Conservation (phyloP, 306 rosid genomes). For the Pyrus bretschneideri region DNA sequence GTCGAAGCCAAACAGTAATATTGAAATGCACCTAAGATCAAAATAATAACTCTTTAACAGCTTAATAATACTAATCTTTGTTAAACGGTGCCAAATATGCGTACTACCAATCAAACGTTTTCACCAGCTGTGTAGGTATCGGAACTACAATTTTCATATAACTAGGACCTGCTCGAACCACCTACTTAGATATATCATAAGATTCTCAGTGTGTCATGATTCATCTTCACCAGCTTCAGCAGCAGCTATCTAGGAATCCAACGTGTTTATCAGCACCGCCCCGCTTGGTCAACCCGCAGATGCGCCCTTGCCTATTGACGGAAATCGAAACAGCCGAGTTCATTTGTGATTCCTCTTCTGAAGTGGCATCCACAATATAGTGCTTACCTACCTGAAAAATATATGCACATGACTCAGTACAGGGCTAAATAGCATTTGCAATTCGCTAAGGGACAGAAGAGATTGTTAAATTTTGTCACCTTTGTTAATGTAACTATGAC, state of each 20-base stretch:
- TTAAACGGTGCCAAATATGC: background rate
- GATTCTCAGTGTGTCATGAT: background rate
- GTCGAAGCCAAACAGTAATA: too few relatives aligned
- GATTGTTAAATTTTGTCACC: slow-evolving; percentile 26
- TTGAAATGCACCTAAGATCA: too few relatives aligned
- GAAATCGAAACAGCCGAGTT: slow-evolving; percentile 78
- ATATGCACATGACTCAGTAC: background rate
- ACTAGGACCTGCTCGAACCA: background rate
- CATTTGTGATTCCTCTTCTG: slow-evolving; percentile 90
- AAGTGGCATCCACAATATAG: slow-evolving; percentile 75
- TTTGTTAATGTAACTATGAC: slow-evolving; percentile 78
- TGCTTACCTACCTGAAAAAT: slow-evolving; percentile 57
- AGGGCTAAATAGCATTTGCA: background rate
- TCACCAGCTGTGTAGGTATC: slow-evolving; percentile 30
- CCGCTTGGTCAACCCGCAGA: slow-evolving; percentile 75
- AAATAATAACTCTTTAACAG: background rate
- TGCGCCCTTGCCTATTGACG: slow-evolving; percentile 53
- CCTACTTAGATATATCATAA: background rate
- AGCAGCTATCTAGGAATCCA: slow-evolving; percentile 4
- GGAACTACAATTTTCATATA: slow-evolving; percentile 45
- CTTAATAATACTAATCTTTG: background rate
- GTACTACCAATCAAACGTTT: background rate
- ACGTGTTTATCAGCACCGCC: slow-evolving; percentile 35
- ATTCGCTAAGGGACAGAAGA: background rate
- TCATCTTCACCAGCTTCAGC: slow-evolving; percentile 13